A percentile compares a stretch with the other conserved stretches of the same genome.
Evolutionary conservation across 257 asterid species (phyloP).

Genomic region (Ajuga chamaepitys): DNA sequence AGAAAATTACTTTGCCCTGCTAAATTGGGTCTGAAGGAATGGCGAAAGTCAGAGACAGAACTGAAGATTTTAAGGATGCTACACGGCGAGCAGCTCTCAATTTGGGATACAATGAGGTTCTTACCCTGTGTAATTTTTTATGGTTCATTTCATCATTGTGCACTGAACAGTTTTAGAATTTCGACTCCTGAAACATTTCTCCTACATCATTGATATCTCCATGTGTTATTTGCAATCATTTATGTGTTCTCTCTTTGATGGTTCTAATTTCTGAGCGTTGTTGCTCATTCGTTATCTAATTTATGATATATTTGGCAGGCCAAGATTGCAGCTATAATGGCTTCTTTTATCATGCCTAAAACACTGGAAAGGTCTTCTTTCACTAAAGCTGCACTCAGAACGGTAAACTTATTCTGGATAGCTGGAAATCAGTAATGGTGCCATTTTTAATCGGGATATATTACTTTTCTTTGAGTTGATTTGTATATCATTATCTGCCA

Average conservation of each 20-base stretch:
- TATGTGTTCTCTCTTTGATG: background rate
- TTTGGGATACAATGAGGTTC: conserved; percentile 70
- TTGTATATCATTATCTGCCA: conserved; percentile 21
- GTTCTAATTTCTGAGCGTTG: background rate
- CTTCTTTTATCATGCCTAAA: conserved; percentile 78
- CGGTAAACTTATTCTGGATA: conserved; percentile 34
- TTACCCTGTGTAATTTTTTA: background rate
- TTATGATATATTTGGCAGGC: conserved; percentile 41
- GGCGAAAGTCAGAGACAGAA: conserved; percentile 72
- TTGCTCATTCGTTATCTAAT: conserved; percentile 11
- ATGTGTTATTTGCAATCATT: background rate
- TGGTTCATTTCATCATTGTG: background rate
- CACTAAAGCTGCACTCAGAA: conserved; percentile 73
- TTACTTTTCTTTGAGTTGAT: background rate
- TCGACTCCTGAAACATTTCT: background rate
- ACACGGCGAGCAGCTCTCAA: conserved; percentile 70
- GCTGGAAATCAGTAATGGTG: background rate
- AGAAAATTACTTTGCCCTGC: conserved; percentile 3
- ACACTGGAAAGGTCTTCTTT: conserved; percentile 58
- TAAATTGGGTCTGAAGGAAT: conserved; percentile 25
- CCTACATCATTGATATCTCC: background rate
- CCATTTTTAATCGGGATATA: background rate
- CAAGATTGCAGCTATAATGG: conserved; percentile 72
- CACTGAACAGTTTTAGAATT: background rate
- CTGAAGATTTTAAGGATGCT: conserved; percentile 92